Evolutionary conservation across 1,139 yeast species (phyloP), one percentile per base, ranked within the genome.

Genomic region (Magnusiomyces sp.): DNA sequence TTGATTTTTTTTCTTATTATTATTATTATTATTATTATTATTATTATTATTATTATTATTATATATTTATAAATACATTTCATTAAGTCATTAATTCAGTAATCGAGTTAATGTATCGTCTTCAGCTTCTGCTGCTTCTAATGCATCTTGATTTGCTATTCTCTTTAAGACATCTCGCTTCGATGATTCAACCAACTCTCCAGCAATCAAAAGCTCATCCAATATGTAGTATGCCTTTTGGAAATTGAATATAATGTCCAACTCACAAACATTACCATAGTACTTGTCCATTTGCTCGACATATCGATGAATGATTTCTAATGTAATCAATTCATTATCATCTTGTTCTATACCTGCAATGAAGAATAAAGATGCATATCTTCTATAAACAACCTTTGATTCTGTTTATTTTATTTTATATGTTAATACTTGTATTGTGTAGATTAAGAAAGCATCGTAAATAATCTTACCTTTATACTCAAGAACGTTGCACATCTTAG

Each of bases 211-310:
- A 59, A 92, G 72, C 65, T 94, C 98, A 66, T 92, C 97, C 57
- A 94, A 72, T 16, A 92, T 83, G 66, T 87, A 86, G 65, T 92
- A 92, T 0, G 97, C 97, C 64, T 87, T 85, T 60, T 84, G 86
- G 69, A 92, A 92, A 59, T 95, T 95, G 76, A 92, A 92, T 48
- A 92, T 92, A 55, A 92, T 89, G 67, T 90, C 71, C 32, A 68
- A 63, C 63, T 89, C 97, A 68, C 96, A 86, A 19, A 92, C 98
- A 63, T 89, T 92, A n/a, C 97, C 97, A 63, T 87, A 92, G 59
- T 89, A 80, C 62, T 85, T 83, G 71, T 92, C 99, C 95, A 92
- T 88, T 59, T 87, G 89, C 66, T 94, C 98, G 46, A 94, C 99
- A 64, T 83, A 94, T 53, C 97, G 74, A 64, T 94, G 98, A 49